Conservation (phyloP, 805 yeast genomes). For the Hemisphaericaspora nanyangensis region DNA sequence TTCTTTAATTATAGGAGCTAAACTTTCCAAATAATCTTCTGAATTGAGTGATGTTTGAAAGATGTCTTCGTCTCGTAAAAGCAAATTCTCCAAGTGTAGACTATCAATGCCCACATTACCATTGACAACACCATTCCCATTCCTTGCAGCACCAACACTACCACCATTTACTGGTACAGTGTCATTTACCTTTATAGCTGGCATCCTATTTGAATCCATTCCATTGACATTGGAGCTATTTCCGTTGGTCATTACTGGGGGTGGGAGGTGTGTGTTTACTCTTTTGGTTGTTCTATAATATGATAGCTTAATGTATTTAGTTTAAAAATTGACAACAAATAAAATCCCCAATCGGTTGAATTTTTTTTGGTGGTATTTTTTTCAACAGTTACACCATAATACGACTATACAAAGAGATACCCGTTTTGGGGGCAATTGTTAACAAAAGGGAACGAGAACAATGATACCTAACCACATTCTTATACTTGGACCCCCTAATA, state of each 20-base stretch:
- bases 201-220: neutral
- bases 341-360: too few relatives aligned
- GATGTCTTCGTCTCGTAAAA: conserved; percentile 38
- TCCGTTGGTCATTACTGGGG: too few relatives aligned
- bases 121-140: neutral
- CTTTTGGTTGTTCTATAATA: neutral
- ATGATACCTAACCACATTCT: conserved; percentile 39
- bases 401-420: too few relatives aligned
- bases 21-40: conserved; percentile 73
- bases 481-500: conserved; percentile 40
- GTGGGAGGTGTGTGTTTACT: too few relatives aligned
- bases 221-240: too few relatives aligned
- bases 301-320: too few relatives aligned
- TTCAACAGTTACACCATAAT: too few relatives aligned
- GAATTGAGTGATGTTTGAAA: conserved; percentile 47
- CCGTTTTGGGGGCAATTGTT: too few relatives aligned
- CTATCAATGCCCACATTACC: conserved; percentile 15
- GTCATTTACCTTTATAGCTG: neutral
- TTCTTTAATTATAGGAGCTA: conserved; percentile 69
- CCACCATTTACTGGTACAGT: neutral
- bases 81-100: conserved; percentile 33
- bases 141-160: neutral
- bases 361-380: too few relatives aligned
- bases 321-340: too few relatives aligned
- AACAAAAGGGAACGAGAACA: neutral